phyloP scores from a whole-genome alignment of 1,284 basidiomycete genomes.

The Trichosporon ovoides region DNA sequence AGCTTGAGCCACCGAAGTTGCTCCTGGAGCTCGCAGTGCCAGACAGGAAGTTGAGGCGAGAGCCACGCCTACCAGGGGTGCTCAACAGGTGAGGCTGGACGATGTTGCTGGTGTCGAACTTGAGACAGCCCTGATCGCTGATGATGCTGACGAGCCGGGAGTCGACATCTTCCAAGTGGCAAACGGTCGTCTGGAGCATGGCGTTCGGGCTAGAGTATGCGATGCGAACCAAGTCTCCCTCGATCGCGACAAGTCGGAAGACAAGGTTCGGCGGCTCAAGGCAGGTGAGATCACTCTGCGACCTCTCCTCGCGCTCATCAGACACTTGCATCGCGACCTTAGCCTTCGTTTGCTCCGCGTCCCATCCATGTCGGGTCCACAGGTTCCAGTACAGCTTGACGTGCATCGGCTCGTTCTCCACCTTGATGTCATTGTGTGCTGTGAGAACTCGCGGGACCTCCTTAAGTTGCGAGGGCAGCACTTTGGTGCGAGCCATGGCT shows the following conservation, averaged over 20 bases:
- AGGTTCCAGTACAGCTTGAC: conserved; percentile 18
- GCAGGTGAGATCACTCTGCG: neutral
- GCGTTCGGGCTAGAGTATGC: neutral
- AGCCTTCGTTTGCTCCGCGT: conserved; percentile 54
- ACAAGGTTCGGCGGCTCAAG: neutral
- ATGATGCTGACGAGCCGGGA: neutral
- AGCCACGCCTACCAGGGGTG: conserved; percentile 27
- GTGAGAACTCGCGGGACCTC: conserved; percentile 54
- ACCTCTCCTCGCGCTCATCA: conserved; percentile 52
- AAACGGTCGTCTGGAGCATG: neutral
- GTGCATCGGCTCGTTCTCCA: conserved; percentile 5
- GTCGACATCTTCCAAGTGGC: neutral
- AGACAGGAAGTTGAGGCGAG: neutral
- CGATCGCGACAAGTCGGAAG: neutral
- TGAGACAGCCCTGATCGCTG: neutral
- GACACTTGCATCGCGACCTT: conserved; percentile 82
- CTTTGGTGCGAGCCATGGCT: conserved; percentile 65
- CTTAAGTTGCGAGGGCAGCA: conserved; percentile 38
- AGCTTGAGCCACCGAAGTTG: neutral
- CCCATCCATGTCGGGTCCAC: conserved; percentile 17
- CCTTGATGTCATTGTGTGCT: conserved; percentile 57
- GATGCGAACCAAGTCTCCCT: neutral
- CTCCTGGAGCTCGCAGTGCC: neutral
- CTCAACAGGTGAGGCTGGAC: conserved; percentile 58
- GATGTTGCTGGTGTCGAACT: conserved; percentile 3